Evolutionary conservation across 805 yeast species (phyloP).

Genomic region (Ogataea sp.): DNA sequence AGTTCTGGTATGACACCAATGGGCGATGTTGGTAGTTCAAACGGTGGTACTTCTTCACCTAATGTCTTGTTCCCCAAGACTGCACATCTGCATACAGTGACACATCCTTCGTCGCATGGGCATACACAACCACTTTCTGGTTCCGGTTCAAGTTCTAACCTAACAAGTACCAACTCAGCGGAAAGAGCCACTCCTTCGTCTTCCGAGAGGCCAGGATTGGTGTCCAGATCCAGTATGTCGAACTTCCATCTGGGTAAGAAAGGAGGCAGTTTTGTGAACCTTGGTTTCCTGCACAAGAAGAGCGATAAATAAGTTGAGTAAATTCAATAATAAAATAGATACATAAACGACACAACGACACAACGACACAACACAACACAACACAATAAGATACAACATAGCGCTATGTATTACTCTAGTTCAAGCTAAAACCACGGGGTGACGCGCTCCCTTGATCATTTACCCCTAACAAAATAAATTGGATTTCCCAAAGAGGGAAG

Average conservation of each 20-base stretch:
- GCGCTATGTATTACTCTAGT: no score
- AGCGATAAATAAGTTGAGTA: not conserved
- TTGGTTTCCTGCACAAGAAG: constrained; percentile 13
- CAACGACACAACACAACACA: no score
- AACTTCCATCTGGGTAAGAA: constrained; percentile 15
- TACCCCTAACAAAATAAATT: no score
- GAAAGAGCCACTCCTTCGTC: no score
- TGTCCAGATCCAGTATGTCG: constrained; percentile 10
- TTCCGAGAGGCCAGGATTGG: constrained; percentile 10
- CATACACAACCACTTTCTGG: not conserved
- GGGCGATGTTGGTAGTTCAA: constrained; percentile 1
- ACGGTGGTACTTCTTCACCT: constrained; percentile 2
- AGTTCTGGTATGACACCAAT: constrained; percentile 1
- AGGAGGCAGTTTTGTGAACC: constrained; percentile 16
- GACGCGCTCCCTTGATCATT: no score
- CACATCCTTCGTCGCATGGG: not conserved
- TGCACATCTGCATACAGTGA: not conserved
- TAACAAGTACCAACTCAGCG: no score
- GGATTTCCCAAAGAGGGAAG: no score
- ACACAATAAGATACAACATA: no score
- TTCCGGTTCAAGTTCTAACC: no score
- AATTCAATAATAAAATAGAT: no score
- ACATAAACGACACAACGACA: no score
- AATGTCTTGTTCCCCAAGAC: not conserved
- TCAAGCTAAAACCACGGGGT: no score